phyloP scores from a whole-genome alignment of 2,329 filamentous ascomycete genomes.

The Teratosphaeria gauchensis region DNA sequence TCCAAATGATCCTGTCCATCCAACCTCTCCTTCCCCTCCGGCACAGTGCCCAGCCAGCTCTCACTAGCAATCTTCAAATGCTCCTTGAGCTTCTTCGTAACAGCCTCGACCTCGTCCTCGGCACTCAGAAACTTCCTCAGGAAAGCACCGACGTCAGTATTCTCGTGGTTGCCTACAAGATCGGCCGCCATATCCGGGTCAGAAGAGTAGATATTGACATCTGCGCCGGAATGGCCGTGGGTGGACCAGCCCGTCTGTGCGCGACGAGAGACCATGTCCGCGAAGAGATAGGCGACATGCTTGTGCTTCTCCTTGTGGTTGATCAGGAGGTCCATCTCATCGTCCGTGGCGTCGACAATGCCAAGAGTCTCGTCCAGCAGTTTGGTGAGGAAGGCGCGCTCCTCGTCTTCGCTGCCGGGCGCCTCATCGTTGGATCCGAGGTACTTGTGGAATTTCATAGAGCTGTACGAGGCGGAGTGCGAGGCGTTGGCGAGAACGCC shows the following conservation, averaged over 20 bases:
- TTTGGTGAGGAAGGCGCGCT: slow-evolving; percentile 53
- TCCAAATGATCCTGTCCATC: slow-evolving; percentile 39
- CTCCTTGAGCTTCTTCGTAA: slow-evolving; percentile 65
- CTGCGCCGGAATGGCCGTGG: slow-evolving; percentile 78
- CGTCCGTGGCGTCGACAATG: slow-evolving; percentile 60
- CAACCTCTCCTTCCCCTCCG: slow-evolving; percentile 31
- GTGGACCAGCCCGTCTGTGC: slow-evolving; percentile 91
- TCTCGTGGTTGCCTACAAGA: slow-evolving; percentile 82
- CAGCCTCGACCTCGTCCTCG: slow-evolving; percentile 66
- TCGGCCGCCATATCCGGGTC: slow-evolving; percentile 52
- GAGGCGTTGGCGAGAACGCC: slow-evolving; percentile 70
- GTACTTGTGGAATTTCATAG: slow-evolving; percentile 51
- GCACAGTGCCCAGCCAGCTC: slow-evolving; percentile 35
- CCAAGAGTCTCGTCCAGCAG: slow-evolving; percentile 65
- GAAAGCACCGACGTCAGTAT: slow-evolving; percentile 83
- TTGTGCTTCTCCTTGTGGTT: slow-evolving; percentile 36
- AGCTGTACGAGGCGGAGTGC: slow-evolving; percentile 61
- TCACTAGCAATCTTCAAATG: slow-evolving; percentile 35
- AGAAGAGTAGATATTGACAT: slow-evolving; percentile 93
- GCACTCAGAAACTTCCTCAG: slow-evolving; percentile 68
- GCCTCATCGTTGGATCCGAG: slow-evolving; percentile 28
- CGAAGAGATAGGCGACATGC: slow-evolving; percentile 54
- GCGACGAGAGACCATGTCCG: slow-evolving; percentile 76
- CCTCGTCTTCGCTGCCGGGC: not conserved
- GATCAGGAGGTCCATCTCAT: slow-evolving; percentile 61